Conservation (phyloP, 495 filamentous ascomycete genomes). For the Penicillium cataractarum region DNA sequence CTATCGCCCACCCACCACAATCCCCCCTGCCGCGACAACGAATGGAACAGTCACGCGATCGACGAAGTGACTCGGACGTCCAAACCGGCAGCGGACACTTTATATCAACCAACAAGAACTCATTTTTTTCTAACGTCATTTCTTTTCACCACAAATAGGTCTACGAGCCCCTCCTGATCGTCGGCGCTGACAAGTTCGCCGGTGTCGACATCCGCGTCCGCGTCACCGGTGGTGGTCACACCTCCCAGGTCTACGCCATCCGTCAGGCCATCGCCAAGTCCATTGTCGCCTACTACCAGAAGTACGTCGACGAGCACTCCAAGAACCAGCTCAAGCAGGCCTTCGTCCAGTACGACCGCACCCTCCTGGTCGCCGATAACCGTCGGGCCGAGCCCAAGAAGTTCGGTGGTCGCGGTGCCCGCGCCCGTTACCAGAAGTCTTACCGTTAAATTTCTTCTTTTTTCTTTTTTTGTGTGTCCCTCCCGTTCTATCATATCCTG, state of each 20-base stretch:
- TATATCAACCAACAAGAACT: background rate
- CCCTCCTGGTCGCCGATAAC: slow-evolving; percentile 96
- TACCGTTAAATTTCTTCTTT: slow-evolving; percentile 60
- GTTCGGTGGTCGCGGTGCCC: slow-evolving; percentile 84
- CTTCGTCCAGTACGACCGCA: slow-evolving; percentile 92
- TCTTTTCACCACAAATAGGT: slow-evolving; percentile 51
- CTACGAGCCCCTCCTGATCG: slow-evolving; percentile 96
- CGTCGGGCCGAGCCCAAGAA: slow-evolving; percentile 93
- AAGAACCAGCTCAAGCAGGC: slow-evolving; percentile 99
- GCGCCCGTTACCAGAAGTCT: slow-evolving; percentile 93
- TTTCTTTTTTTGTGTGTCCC: slow-evolving; percentile 14
- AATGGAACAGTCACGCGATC: slow-evolving; percentile 6
- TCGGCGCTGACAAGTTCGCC: slow-evolving; percentile 95
- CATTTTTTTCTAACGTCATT: slow-evolving; percentile 16
- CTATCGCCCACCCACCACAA: slow-evolving; percentile 7
- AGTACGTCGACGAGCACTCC: slow-evolving; percentile 99
- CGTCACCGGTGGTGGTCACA: slow-evolving; percentile 96
- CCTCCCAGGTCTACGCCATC: slow-evolving; percentile 97
- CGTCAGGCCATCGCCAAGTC: slow-evolving; percentile 98
- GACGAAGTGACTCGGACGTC: slow-evolving; percentile 6
- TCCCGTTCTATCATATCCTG: slow-evolving; percentile 9
- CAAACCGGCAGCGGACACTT: slow-evolving; percentile 15
- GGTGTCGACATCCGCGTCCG: slow-evolving; percentile 96
- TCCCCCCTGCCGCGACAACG: slow-evolving; percentile 3
- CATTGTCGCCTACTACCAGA: slow-evolving; percentile 99